A percentile compares a stretch with the other conserved stretches of the same genome.
Evolutionary conservation across 306 rosid genomes (phyloP).

Genomic region (Argentina anserina): DNA sequence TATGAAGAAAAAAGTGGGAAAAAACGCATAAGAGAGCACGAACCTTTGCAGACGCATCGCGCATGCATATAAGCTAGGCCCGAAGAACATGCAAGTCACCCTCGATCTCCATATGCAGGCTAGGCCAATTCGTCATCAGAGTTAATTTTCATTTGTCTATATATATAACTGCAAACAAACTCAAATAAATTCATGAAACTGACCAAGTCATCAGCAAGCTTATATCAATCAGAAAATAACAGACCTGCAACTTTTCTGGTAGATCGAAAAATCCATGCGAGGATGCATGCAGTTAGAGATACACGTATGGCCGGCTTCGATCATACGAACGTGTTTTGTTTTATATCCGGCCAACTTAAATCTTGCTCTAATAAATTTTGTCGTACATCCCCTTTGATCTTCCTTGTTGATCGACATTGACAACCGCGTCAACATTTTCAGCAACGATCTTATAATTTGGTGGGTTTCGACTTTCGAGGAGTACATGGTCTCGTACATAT

Average conservation of each 20-base stretch:
- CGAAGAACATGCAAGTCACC: neutral
- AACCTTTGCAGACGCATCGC: no score
- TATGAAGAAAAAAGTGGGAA: no score
- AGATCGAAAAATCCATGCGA: neutral
- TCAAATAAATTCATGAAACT: neutral
- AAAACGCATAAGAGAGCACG: no score
- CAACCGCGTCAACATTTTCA: neutral
- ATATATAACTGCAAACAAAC: neutral
- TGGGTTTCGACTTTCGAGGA: neutral
- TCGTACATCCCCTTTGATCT: neutral
- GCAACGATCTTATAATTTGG: neutral
- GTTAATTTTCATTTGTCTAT: neutral
- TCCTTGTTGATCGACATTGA: neutral
- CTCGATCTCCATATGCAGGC: neutral
- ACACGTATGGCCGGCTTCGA: neutral
- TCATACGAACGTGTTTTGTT: neutral
- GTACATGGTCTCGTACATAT: neutral
- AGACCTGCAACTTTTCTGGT: neutral
- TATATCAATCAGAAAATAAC: neutral
- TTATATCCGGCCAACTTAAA: neutral
- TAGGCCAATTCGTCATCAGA: neutral
- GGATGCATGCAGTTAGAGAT: neutral
- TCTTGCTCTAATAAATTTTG: neutral
- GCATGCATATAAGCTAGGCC: no score
- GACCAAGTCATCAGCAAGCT: neutral